These are phyloP conservation scores for Torulaspora quercuum DNA, from an alignment of 805 yeast species.

Conservation along the genomic window DNA sequence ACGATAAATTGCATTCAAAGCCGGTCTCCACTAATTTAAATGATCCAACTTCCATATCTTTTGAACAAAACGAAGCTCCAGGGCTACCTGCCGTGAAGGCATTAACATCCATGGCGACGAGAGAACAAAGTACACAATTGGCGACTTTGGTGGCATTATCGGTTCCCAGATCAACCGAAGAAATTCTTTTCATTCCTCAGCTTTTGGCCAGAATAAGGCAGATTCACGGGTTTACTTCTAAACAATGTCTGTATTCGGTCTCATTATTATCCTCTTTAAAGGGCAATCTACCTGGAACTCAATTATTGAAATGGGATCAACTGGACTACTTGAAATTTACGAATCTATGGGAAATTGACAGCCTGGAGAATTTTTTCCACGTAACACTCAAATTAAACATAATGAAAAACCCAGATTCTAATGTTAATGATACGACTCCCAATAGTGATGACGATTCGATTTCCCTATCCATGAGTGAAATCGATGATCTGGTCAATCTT, in stretches of 20 bases:
- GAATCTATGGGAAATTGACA: slow-evolving; percentile 33
- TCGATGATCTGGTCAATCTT: slow-evolving; percentile 64
- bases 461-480: slow-evolving; percentile 21
- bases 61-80: slow-evolving; percentile 69
- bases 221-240: slow-evolving; percentile 66
- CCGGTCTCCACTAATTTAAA: slow-evolving; percentile 31
- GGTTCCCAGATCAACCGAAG: slow-evolving; percentile 74
- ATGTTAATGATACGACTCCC: slow-evolving; percentile 1
- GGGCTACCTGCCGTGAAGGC: slow-evolving; percentile 69
- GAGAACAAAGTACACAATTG: slow-evolving; percentile 46
- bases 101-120: slow-evolving; percentile 53
- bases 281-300: slow-evolving; percentile 46
- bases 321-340: slow-evolving; percentile 18
- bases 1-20: slow-evolving; percentile 22
- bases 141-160: slow-evolving; percentile 65
- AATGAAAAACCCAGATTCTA: background rate
- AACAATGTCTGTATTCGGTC: slow-evolving; percentile 67
- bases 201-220: slow-evolving; percentile 65
- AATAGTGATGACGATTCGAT: slow-evolving; percentile 5
- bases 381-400: slow-evolving; percentile 26
- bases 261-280: slow-evolving; percentile 67
- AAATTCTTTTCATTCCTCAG: slow-evolving; percentile 70
- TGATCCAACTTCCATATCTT: slow-evolving; percentile 41
- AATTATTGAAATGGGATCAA: slow-evolving; percentile 14
- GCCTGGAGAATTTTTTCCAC: slow-evolving; percentile 24